Percentiles rank a stretch among this genome's conserved stretches.
Evolutionary conservation across 805 yeast species (phyloP).

Genomic region (Metschnikowia lachancei): DNA sequence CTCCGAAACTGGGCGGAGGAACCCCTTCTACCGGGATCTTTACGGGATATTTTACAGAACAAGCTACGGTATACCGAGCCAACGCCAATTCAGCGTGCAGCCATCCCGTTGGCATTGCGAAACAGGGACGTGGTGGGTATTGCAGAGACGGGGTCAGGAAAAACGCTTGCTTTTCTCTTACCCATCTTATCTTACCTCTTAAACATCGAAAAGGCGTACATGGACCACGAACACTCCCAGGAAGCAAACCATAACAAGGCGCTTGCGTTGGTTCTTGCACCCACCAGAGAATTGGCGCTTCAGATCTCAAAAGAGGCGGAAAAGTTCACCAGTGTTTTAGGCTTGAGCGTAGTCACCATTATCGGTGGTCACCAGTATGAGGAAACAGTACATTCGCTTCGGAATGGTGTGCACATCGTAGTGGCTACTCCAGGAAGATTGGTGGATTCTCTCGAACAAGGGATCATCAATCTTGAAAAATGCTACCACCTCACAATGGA

Average conservation of each 20-base stretch:
- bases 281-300: slow-evolving; percentile 90
- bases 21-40: slow-evolving; percentile 36
- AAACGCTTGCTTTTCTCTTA: slow-evolving; percentile 77
- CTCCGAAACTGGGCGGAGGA: slow-evolving; percentile 74
- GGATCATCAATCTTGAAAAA: slow-evolving; percentile 55
- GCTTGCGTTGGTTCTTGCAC: slow-evolving; percentile 78
- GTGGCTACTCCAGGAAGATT: slow-evolving; percentile 95
- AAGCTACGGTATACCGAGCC: slow-evolving; percentile 59
- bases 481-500: slow-evolving; percentile 76
- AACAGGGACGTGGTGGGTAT: slow-evolving; percentile 75
- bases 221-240: slow-evolving; percentile 41
- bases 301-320: slow-evolving; percentile 73
- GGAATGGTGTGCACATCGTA: slow-evolving; percentile 68
- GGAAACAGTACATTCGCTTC: slow-evolving; percentile 59
- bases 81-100: slow-evolving; percentile 87
- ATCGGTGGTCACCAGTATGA: slow-evolving; percentile 91
- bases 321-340: slow-evolving; percentile 43
- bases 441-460: slow-evolving; percentile 72
- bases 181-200: slow-evolving; percentile 63
- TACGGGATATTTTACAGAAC: slow-evolving; percentile 29
- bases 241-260: slow-evolving; percentile 57
- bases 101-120: slow-evolving; percentile 67
- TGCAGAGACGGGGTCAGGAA: slow-evolving; percentile 98
- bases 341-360: slow-evolving; percentile 55
- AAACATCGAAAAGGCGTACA: slow-evolving; percentile 32